Percentiles rank a stretch among this genome's conserved stretches.
These are phyloP conservation scores for Nicotiana sylvestris DNA, from an alignment of 257 asterid genomes.

Conservation along the genomic window DNA sequence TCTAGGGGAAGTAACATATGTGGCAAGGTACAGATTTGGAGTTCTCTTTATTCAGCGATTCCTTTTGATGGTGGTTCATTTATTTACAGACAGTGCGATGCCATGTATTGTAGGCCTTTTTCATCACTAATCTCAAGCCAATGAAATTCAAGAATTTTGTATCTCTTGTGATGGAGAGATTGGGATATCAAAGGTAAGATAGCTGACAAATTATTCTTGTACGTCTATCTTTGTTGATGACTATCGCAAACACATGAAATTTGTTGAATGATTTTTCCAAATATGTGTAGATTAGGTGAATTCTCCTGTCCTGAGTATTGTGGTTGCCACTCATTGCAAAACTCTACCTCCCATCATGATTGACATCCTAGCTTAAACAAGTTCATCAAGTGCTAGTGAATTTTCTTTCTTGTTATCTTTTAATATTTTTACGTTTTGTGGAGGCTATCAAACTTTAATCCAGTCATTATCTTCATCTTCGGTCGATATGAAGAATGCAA, in stretches of 20 bases:
- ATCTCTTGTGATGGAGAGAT: constrained; percentile 45
- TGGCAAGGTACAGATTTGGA: constrained; percentile 58
- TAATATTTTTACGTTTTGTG: background rate
- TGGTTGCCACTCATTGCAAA: constrained; percentile 1
- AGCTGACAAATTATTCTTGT: background rate
- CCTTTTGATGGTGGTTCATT: constrained; percentile 4
- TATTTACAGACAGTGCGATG: background rate
- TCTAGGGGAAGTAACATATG: constrained; percentile 47
- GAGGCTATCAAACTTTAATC: background rate
- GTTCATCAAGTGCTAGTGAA: background rate
- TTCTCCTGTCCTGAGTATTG: background rate
- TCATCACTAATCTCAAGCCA: constrained; percentile 68
- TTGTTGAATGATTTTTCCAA: background rate
- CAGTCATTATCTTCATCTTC: background rate
- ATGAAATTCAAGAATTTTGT: constrained; percentile 55
- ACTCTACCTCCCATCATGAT: background rate
- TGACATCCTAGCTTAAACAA: background rate
- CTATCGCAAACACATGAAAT: background rate
- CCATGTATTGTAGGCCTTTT: constrained; percentile 54
- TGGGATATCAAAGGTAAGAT: constrained; percentile 66
- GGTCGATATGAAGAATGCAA: background rate
- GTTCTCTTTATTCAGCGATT: constrained; percentile 15
- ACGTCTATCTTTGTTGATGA: background rate
- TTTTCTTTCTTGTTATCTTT: background rate
- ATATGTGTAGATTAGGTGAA: background rate